Conservation (phyloP, 1,284 basidiomycete genomes). For the Grifola frondosa region DNA sequence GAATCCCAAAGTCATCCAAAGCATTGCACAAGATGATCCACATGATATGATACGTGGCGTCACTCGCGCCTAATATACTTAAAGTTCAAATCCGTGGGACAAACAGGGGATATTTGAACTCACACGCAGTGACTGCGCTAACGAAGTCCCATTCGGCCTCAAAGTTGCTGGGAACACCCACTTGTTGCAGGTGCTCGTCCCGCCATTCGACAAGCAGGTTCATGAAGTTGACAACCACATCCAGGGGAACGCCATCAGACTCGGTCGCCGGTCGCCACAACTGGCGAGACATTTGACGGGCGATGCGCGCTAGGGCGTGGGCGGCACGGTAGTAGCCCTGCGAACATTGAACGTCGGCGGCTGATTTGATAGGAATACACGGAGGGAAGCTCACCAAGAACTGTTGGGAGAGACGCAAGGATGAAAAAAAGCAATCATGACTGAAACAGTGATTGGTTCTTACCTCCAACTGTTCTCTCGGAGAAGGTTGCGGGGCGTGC, state of each 20-base stretch:
- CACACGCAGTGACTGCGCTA: slow-evolving; percentile 72
- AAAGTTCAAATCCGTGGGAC: slow-evolving; percentile 4
- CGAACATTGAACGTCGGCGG: slow-evolving; percentile 14
- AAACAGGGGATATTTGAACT: slow-evolving; percentile 27
- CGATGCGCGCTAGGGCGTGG: slow-evolving; percentile 76
- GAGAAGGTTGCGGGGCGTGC: slow-evolving; percentile 53
- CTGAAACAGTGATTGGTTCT: slow-evolving; percentile 10
- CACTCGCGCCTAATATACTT: slow-evolving; percentile 62
- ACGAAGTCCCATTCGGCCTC: slow-evolving; percentile 89
- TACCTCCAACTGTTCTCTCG: slow-evolving; percentile 76
- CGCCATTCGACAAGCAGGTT: slow-evolving; percentile 73
- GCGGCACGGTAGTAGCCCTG: slow-evolving; percentile 80
- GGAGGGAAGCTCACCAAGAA: slow-evolving; percentile 35
- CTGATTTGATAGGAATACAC: slow-evolving; percentile 8
- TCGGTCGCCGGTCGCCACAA: slow-evolving; percentile 78
- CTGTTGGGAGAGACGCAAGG: slow-evolving; percentile 19
- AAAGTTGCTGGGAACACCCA: slow-evolving; percentile 84
- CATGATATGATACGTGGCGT: slow-evolving; percentile 88
- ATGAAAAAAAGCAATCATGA: not conserved
- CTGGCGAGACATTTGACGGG: slow-evolving; percentile 74
- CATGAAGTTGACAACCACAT: slow-evolving; percentile 59
- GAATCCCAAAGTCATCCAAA: slow-evolving; percentile 81
- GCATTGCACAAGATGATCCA: slow-evolving; percentile 82
- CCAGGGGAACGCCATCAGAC: slow-evolving; percentile 72
- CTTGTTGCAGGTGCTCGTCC: slow-evolving; percentile 68